Base-by-base conservation (phyloP, 2,329 filamentous ascomycete species). In the Neonectria coccinea region DNA sequence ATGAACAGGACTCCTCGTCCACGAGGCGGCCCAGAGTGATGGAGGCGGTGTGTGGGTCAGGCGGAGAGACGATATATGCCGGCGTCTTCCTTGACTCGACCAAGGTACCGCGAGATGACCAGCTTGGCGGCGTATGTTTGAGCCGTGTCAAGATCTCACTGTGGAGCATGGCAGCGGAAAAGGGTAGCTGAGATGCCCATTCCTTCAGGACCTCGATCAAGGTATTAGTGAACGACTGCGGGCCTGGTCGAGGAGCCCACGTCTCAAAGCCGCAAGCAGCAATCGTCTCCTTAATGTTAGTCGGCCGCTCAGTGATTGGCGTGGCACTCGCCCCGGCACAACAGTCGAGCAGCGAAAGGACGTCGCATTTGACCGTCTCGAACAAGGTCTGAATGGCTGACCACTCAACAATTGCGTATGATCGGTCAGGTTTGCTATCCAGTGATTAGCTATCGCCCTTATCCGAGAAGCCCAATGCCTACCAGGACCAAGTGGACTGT, bases 211-310 rank as follows among this genome's bases (percentile, higher is more conserved):
- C 71, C 25, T 73, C 71, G 27, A 73, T 74, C 57, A 73, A 31
- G 20, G 72, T 69, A 29, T 74, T 52, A 4, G 71, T 74, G 41
- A 74, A 74, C 1, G 71, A 74, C 44, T 74, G 70, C 5, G 67
- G 57, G 12, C 72, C 71, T 11, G 71, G 72, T 4, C 63, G 63
- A 22, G 72, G 69, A 31, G 71, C 62, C 72, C 71, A 74, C 1
- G 72, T 69, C 62, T 74, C 72, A 18, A 74, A 74, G 2, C 72
- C 71, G 33, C 72, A 73, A 25, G 72, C 72, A 16, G 72, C 72
- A 48, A 74, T 74, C 4, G 71, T 73, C 25, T 73, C 71, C 53
- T 74, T 74, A 29, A 74, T 73, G 53, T 74, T 73, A 6, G 69
- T 73, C 22, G 71, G 70, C 31, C 70, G 56, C 50, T 73, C 71